Evolutionary conservation across 495 filamentous ascomycete species (phyloP), one percentile per base, ranked within the genome.

Genomic region (Glutinoglossum americanum): DNA sequence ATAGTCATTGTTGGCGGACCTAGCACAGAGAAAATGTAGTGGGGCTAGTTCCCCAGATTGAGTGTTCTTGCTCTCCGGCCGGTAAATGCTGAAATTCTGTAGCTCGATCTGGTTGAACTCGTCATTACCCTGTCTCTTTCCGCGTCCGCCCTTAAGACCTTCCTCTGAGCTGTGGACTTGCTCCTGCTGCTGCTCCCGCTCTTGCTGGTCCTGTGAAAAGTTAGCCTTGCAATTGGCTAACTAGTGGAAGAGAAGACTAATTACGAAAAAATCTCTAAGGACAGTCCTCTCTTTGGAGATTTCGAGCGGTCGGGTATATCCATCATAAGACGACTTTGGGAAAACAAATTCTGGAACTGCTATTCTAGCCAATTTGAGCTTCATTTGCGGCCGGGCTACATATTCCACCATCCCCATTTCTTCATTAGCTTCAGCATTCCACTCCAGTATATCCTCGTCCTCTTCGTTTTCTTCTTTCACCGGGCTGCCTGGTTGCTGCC

Each of bases 21-120:
- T 72, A 9, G 68, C 66, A 0, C 65, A 62, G 17, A 81, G 62
- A 27, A 74, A 66, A n/a, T 80, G 73, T 0, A 82, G 64, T 0
- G 76, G 67, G 8, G 71, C 68, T 57, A 82, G 68, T 58, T 80
- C 76, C 49, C 65, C 66, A 1, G 67, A 57, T 5, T 60, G 66
- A 3, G 26, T 26, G 25, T 55, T 35, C 28, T 47, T 48, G 26
- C 59, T 80, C 74, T 54, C 65, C 65, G 4, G 67, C 58, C 8
- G 58, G 66, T 60, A 60, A 5, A 60, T 60, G 39, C 59, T 60
- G 35, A 60, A 60, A 25, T 7, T 19, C 25, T 57, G 37, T 6
- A 60, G 44, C 8, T 59, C 59, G 54, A 37, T 53, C 35, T 28
- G 54, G 21, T 51, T 37, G 45, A 45, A 58, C n/a, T 63, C 60